Evolutionary conservation across 768 basidiomycete species (phyloP).

Genomic region (Calocybe indica): DNA sequence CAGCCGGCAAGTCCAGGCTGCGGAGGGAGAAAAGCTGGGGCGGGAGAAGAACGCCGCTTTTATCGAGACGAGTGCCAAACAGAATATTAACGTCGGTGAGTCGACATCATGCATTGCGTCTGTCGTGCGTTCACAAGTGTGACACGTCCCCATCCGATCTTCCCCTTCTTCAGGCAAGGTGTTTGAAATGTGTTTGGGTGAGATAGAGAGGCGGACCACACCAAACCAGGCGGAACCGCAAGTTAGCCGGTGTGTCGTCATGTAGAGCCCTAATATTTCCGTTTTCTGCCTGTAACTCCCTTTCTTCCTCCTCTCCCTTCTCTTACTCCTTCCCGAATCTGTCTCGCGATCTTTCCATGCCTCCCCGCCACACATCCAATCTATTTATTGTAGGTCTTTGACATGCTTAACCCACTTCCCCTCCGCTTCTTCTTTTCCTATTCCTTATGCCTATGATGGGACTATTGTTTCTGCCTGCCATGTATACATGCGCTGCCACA

Average conservation of each 20-base stretch:
- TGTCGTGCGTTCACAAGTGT: too few relatives aligned
- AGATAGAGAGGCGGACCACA: slow-evolving; percentile 72
- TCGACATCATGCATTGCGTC: slow-evolving; percentile 13
- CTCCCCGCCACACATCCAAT: too few relatives aligned
- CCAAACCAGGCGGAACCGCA: slow-evolving; percentile 40
- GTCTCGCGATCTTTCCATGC: not conserved
- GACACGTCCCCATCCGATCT: slow-evolving; percentile 1
- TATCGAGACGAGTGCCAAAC: slow-evolving; percentile 87
- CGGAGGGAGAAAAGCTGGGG: slow-evolving; percentile 76
- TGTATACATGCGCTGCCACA: too few relatives aligned
- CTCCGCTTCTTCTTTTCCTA: too few relatives aligned
- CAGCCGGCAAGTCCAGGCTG: slow-evolving; percentile 63
- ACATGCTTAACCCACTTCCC: too few relatives aligned
- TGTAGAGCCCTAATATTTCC: slow-evolving; percentile 20
- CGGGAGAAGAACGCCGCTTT: slow-evolving; percentile 68
- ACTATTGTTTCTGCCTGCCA: too few relatives aligned
- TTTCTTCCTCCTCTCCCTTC: slow-evolving; percentile 2
- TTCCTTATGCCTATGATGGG: too few relatives aligned
- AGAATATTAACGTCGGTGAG: slow-evolving; percentile 83
- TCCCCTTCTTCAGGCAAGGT: slow-evolving; percentile 53
- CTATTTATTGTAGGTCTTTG: too few relatives aligned
- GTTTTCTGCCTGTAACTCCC: not conserved
- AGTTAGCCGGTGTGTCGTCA: slow-evolving; percentile 30
- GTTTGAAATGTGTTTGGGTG: slow-evolving; percentile 77
- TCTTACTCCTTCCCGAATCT: not conserved